Percentiles rank a stretch among this genome's conserved stretches.
Conservation (phyloP, 164 flowering plant genomes). For the Liquidambar formosana region DNA sequence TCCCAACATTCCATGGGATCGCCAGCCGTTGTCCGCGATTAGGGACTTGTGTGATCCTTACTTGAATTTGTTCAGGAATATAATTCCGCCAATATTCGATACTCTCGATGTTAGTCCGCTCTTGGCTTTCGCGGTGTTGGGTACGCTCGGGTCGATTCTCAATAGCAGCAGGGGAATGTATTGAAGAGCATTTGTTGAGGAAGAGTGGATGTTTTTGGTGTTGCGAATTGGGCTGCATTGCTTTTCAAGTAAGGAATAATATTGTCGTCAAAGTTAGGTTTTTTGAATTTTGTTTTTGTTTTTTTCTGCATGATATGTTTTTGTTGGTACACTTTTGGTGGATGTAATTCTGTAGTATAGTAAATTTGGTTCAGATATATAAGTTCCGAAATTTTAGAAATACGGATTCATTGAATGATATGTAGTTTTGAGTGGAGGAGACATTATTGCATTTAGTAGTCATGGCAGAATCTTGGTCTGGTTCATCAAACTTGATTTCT, state of each 20-base stretch:
- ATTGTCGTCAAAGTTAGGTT: background rate
- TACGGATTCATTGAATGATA: too few species aligned
- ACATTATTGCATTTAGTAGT: too few species aligned
- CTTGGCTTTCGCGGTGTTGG: constrained; percentile 81
- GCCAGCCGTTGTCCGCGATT: constrained; percentile 86
- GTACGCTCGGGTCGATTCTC: constrained; percentile 58
- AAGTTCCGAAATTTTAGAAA: too few species aligned
- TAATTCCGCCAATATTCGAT: constrained; percentile 80
- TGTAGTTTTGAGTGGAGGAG: too few species aligned
- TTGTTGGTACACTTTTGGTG: too few species aligned
- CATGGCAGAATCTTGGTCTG: too few species aligned
- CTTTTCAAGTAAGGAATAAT: background rate
- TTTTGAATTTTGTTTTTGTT: too few species aligned
- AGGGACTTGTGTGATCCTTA: constrained; percentile 94
- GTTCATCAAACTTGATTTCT: too few species aligned
- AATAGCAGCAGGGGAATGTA: constrained; percentile 36
- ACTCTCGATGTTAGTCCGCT: constrained; percentile 87
- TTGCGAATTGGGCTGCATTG: background rate
- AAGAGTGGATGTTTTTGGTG: background rate
- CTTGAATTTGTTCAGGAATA: constrained; percentile 76
- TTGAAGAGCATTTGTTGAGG: background rate
- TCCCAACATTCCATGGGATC: constrained; percentile 95
- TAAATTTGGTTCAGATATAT: too few species aligned
- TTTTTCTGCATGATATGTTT: too few species aligned
- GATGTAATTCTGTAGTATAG: too few species aligned